Base-by-base conservation (phyloP, 2,329 filamentous ascomycete genomes). In the Aspergillus floridensis region DNA sequence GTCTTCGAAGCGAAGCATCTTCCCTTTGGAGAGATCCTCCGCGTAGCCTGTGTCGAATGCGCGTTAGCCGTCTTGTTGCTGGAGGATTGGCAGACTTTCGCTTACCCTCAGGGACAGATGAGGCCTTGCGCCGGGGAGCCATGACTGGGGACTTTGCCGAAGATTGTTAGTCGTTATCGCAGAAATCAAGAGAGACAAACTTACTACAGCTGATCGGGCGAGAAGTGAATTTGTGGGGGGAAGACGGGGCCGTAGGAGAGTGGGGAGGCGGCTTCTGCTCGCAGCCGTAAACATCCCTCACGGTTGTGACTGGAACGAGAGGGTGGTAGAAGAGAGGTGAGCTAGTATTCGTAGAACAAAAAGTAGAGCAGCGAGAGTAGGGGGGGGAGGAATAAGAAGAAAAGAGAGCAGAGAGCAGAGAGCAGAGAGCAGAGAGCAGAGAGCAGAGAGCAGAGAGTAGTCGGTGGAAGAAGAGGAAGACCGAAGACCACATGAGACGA, bases 1-100 rank as follows among this genome's bases (percentile, higher is more conserved):
- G 62, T 88, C 85, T 74, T 88, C 86, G 69, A 86, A 88, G 47
- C 86, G 82, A 68, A 88, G 81, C 84, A 88, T 88, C 46, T 80
- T 77, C 60, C 86, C 86, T 71, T 87, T 88, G 70, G 81, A 81
- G 63, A 79, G 72, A 69, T 88, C 85, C 76, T 88, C 86, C 66
- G 82, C 83, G 79, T 88, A 88, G 65, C 85, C 86, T 87, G 71
- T 12, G 4, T 3, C 6, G 8, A 55, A 53, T 21, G 49, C 57
- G 31, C 19, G 35, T 47, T 56, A 50, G 46, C 47, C 41, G 7
- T 35, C 16, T 11, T 47, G 5, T 51, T 3, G 21, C 19, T n/a
- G 16, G 10, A 5, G n/a, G 48, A 24, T 19, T 11, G 52, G 24
- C 58, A 64, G 65, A 70, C 62, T 68, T 66, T 64, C 44, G 70